Conservation (phyloP, 2,329 filamentous ascomycete species). For the Aureobasidium musti region DNA sequence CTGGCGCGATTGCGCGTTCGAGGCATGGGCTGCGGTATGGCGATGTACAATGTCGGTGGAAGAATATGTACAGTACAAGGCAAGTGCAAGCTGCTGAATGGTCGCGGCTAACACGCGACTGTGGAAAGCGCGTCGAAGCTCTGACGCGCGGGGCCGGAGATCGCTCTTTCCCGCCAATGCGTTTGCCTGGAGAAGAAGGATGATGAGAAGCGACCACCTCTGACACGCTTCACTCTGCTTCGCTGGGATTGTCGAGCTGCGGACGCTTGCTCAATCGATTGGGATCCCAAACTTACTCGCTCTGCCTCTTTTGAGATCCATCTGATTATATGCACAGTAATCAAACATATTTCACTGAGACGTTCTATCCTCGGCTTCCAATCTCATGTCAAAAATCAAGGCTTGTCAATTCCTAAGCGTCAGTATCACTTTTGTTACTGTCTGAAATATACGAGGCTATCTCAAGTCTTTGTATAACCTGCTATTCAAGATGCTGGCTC, state of each 20-base stretch:
- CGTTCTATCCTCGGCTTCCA: no score
- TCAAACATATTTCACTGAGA: no score
- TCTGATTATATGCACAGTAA: no score
- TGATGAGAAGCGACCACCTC: no score
- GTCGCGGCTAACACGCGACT: slow-evolving; percentile 13
- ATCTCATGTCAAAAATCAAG: no score
- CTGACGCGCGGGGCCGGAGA: not conserved
- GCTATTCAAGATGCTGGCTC: not conserved
- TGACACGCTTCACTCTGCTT: not conserved
- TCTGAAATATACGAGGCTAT: not conserved
- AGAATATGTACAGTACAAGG: slow-evolving; percentile 15
- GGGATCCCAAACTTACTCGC: not conserved
- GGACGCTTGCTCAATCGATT: not conserved
- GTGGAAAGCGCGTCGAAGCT: slow-evolving; percentile 8
- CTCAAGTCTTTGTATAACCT: not conserved
- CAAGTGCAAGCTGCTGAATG: slow-evolving; percentile 3
- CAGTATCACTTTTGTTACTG: not conserved
- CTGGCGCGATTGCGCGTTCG: slow-evolving; percentile 30
- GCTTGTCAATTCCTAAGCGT: not conserved
- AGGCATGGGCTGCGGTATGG: slow-evolving; percentile 28
- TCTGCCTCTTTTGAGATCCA: not conserved
- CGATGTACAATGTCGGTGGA: not conserved
- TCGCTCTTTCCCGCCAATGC: slow-evolving; percentile 4
- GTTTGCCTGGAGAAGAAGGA: not conserved
- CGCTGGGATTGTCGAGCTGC: not conserved